Evolutionary conservation across 495 filamentous ascomycete genomes (phyloP).

Genomic region (Penicillium soppii): DNA sequence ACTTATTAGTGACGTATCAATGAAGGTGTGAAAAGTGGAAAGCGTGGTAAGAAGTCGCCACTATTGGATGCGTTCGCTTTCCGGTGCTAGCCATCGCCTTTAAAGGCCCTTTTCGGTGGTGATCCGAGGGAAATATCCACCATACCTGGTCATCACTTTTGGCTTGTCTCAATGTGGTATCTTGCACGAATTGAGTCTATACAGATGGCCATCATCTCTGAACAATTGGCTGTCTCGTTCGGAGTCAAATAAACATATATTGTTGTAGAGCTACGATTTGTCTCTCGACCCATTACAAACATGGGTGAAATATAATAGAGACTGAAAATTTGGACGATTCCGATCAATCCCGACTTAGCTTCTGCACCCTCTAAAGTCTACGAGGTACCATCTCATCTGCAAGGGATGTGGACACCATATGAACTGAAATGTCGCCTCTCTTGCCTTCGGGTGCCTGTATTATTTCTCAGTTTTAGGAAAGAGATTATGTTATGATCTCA

Average conservation of each 20-base stretch:
- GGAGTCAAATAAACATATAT: not conserved
- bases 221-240: not conserved
- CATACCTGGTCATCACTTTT: not conserved
- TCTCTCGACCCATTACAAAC: no score
- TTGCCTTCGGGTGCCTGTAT: no score
- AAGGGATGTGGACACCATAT: no score
- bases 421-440: no score
- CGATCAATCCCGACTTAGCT: no score
- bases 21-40: not conserved
- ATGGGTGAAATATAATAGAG: no score
- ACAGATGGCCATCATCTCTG: not conserved
- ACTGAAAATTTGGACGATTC: no score
- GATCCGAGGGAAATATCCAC: not conserved
- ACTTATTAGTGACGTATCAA: not conserved
- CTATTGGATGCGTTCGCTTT: not conserved
- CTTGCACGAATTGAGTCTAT: not conserved
- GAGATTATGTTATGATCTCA: no score
- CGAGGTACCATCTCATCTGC: no score
- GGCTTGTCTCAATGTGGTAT: not conserved
- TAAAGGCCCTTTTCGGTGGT: not conserved
- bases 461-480: no score
- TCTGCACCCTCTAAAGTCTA: no score
- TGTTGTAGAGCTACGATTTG: no score
- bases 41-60: not conserved
- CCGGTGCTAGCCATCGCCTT: not conserved